Evolutionary conservation across 257 asterid species (phyloP).

Genomic region (Solanum chmielewskii): DNA sequence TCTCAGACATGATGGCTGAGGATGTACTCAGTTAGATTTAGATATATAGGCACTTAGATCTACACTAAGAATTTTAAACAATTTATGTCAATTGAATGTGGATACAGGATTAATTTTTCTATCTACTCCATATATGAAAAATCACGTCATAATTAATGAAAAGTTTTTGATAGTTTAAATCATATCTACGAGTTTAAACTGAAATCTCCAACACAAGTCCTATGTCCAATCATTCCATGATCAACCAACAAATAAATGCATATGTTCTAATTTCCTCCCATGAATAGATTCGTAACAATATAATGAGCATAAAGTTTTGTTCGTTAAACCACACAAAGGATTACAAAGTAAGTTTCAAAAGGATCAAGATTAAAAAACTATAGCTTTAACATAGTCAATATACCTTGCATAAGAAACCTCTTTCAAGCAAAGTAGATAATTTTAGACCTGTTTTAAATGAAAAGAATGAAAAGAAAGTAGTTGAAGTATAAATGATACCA

Average conservation of each 20-base stretch:
- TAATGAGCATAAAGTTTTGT: neutral
- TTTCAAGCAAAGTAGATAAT: neutral
- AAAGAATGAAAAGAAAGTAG: neutral
- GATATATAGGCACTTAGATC: neutral
- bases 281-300: neutral
- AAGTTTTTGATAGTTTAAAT: neutral
- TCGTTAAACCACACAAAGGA: neutral
- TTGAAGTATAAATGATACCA: slow-evolving; percentile 35
- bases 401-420: neutral
- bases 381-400: neutral
- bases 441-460: neutral
- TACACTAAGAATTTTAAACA: neutral
- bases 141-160: neutral
- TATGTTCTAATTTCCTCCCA: neutral
- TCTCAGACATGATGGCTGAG: neutral
- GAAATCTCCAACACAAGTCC: neutral
- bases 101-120: neutral
- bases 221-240: neutral
- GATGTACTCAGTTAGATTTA: neutral
- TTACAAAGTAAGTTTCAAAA: neutral
- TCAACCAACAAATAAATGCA: neutral
- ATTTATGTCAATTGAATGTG: neutral
- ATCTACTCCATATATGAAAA: neutral
- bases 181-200: neutral
- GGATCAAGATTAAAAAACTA: neutral